Evolutionary conservation across 73 alveolate species (phyloP).

Genomic region (Effrenium voratum): DNA sequence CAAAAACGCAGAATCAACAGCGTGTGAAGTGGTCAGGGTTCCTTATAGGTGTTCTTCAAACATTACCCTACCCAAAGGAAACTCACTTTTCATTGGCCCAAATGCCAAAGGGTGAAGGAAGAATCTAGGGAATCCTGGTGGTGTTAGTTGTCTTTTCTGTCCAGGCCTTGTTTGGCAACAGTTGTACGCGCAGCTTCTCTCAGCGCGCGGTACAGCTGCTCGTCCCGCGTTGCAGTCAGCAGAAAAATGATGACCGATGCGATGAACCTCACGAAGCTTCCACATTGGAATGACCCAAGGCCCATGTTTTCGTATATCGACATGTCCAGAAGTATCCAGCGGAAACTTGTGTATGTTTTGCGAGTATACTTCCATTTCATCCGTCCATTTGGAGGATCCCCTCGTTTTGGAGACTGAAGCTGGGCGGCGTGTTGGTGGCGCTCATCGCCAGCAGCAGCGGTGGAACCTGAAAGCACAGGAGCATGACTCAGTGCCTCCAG

Average conservation of each 20-base stretch:
- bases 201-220: constrained; percentile 66
- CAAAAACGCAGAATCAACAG: too few species aligned
- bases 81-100: too few species aligned
- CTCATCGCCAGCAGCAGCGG: constrained; percentile 60
- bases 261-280: background rate
- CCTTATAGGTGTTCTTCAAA: too few species aligned
- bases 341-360: background rate
- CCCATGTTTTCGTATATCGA: background rate
- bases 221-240: constrained; percentile 91
- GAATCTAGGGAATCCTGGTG: too few species aligned
- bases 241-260: constrained; percentile 48
- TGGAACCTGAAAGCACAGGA: constrained; percentile 45
- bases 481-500: too few species aligned
- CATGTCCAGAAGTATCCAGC: background rate
- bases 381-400: background rate
- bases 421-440: constrained; percentile 44
- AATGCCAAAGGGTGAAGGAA: too few species aligned
- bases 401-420: background rate
- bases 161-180: constrained; percentile 46
- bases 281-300: background rate
- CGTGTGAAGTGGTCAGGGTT: too few species aligned
- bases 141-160: too few species aligned
- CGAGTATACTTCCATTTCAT: background rate
- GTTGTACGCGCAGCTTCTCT: constrained; percentile 44
- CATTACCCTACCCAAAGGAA: too few species aligned